Conservation (phyloP, 345 rosid genomes). For the Citrus mangshanensis region DNA sequence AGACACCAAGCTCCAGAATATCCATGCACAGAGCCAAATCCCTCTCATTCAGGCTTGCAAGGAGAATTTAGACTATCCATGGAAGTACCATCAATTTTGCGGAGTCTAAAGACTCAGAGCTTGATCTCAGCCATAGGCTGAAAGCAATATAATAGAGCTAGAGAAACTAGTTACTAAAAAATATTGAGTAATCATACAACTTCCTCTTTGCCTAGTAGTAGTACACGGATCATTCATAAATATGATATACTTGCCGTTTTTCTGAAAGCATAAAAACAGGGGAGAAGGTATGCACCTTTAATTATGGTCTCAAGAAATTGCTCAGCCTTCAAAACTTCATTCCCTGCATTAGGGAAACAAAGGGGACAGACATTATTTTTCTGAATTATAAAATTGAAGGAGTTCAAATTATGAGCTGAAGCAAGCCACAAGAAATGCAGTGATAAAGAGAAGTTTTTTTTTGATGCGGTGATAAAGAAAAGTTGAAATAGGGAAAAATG, state of each 20-base stretch:
- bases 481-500: not conserved
- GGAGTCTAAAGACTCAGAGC: not conserved
- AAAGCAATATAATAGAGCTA: not conserved
- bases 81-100: not conserved
- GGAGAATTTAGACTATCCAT: not conserved
- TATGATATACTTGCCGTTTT: not conserved
- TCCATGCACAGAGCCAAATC: not conserved
- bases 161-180: not conserved
- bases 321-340: conserved; percentile 69
- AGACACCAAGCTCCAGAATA: not conserved
- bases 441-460: not conserved
- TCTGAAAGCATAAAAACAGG: not conserved
- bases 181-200: not conserved
- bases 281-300: conserved; percentile 45
- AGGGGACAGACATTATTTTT: not conserved
- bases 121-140: not conserved
- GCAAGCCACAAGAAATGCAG: not conserved
- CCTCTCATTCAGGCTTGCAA: not conserved
- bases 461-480: not conserved
- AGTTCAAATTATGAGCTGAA: conserved; percentile 6
- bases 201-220: not conserved
- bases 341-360: conserved; percentile 42
- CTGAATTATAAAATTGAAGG: not conserved
- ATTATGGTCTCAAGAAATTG: conserved; percentile 70
- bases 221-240: not conserved